Base-by-base conservation (phyloP, 805 yeast species). In the Ogataea ramenticola region DNA sequence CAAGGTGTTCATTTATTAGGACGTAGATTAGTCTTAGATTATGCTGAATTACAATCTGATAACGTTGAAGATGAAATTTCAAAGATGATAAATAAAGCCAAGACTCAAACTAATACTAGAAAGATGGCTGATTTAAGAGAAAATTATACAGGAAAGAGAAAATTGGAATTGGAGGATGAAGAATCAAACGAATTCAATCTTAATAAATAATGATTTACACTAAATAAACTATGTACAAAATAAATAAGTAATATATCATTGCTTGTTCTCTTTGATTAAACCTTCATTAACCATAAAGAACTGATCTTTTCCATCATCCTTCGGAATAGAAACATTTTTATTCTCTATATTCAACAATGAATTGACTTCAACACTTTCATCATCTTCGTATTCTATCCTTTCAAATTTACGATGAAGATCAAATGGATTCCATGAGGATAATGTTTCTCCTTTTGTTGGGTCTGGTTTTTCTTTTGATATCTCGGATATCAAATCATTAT, bases 1-100 rank as follows among this genome's bases (percentile, higher is more conserved):
- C 85, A 82, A 60, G 99, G 99, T 48, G 96, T 95, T 3, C 99
- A 93, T 74, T 82, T 93, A 67, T 74, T 93, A 42, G 99, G 99
- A 30, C 84, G 99, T 68, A 77, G 96, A 51, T 71, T 93, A 51
- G 96, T 91, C 12, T 80, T 93, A 82, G 95, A 91, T 60, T 90
- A 76, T 57, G 99, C 98, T 15, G 83, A 87, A 57, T 78, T 75
- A 48, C 96, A 83, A 43, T 77, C 90, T 29, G 82, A 72, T 36
- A 79, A 86, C 61, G 96, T 87, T 14, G 97, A 93, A 63, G 91
- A 78, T 42, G 96, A 90, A 64, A 89, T 91, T 51, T 89, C 81
- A 33, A 79, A 82, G 61, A 86, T 93, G 96, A 90, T 96, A 12
- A 75, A 73, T 53, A 89, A 85, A 69, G 95, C 88, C 31, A 75